Base-by-base conservation (phyloP, 2,329 filamentous ascomycete genomes). In the Cladophialophora immunda region DNA sequence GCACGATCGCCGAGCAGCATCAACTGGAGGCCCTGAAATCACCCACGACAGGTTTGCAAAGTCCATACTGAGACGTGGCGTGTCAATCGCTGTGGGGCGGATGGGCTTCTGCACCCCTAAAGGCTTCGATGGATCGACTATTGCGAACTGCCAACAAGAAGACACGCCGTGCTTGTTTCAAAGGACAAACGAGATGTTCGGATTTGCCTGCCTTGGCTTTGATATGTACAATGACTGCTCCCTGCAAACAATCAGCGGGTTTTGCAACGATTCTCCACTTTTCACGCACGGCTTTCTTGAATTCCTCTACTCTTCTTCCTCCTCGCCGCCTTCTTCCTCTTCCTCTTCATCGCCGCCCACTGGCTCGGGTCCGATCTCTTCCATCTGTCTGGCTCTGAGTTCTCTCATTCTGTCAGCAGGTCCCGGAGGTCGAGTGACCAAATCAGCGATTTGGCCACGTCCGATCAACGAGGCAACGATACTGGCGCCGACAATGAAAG, bases 381-480 rank as follows among this genome's bases (percentile, higher is more conserved):
- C 80, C 74, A 80, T 76, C 75, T 82, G 78, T 69, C 79, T 73
- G 73, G 78, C 81, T 67, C 85, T 79, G 68, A 89, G 79, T 47
- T 82, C 81, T 74, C 81, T 78, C 41, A 85, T 77, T 36, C 82
- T 78, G 68, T 85, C 82, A 15, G 80, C 80, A 4, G 83, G 81
- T 47, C 79, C 77, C 19, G 80, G 76, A 41, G 78, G 71, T 68
- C 75, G 77, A 60, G 76, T 82, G 72, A 89, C 81, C 74, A 84
- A 82, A 72, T 87, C 83, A 50, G 83, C 84, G 72, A 96, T 89
- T 81, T 94, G 90, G 74, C 93, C 91, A 68, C 94, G 89, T 47
- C 92, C 93, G 69, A 97, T 86, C 71, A 97, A 82, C 70, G 88
- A 94, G 72, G 92, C 81, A 50, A 95, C 88, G 72, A 97, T 94